These are phyloP conservation scores for Saitozyma podzolica DNA, from an alignment of 768 basidiomycete genomes.

Conservation along the genomic window DNA sequence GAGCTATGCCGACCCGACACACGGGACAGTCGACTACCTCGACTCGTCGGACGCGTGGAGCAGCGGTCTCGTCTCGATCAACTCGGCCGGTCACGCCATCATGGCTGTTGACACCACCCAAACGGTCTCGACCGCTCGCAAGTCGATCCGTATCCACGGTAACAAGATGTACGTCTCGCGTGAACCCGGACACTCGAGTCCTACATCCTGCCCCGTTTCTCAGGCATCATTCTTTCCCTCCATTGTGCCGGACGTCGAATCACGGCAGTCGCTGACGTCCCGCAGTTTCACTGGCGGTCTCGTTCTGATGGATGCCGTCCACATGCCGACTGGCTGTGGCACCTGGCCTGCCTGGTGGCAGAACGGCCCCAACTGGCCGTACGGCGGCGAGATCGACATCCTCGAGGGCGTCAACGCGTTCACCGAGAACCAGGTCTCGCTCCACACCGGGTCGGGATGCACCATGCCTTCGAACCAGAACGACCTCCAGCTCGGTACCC, in stretches of 20 bases:
- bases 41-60: slow-evolving; percentile 58
- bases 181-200: no score
- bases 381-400: slow-evolving; percentile 55
- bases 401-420: slow-evolving; percentile 57
- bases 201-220: neutral
- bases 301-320: slow-evolving; percentile 76
- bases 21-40: slow-evolving; percentile 67
- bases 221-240: neutral
- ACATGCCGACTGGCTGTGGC: slow-evolving; percentile 88
- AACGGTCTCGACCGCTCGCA: slow-evolving; percentile 65
- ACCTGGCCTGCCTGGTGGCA: slow-evolving; percentile 73
- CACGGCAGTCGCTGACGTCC: no score
- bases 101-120: slow-evolving; percentile 88
- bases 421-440: slow-evolving; percentile 56
- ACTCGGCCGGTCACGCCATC: slow-evolving; percentile 70
- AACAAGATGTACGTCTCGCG: slow-evolving; percentile 56
- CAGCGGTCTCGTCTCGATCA: slow-evolving; percentile 63
- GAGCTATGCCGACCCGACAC: slow-evolving; percentile 67
- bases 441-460: slow-evolving; percentile 56
- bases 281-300: slow-evolving; percentile 61
- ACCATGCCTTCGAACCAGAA: slow-evolving; percentile 37
- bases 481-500: slow-evolving; percentile 23
- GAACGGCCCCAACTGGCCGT: slow-evolving; percentile 57
- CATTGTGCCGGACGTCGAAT: no score
- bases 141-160: slow-evolving; percentile 69